phyloP scores from a whole-genome alignment of 2,329 filamentous ascomycete genomes.

The Daldinia sp. region DNA sequence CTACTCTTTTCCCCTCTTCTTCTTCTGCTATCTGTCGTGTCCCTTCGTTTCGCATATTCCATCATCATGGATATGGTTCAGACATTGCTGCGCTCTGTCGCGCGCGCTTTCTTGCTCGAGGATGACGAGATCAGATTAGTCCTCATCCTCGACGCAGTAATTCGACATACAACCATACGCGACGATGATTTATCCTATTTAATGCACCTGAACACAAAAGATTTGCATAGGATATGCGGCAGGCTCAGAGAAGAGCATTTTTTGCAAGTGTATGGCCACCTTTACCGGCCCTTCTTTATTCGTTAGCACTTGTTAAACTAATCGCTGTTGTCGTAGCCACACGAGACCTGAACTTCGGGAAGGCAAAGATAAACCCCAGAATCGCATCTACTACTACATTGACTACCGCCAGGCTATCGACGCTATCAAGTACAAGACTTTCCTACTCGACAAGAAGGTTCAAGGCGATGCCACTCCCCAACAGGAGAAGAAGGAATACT shows the following conservation, averaged over 20 bases:
- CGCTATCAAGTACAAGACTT: slow-evolving; percentile 93
- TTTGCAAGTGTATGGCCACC: slow-evolving; percentile 72
- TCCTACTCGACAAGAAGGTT: slow-evolving; percentile 86
- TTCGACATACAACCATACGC: slow-evolving; percentile 78
- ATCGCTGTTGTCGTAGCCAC: slow-evolving; percentile 57
- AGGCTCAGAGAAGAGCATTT: slow-evolving; percentile 87
- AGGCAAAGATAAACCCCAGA: slow-evolving; percentile 77
- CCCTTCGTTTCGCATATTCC: background rate
- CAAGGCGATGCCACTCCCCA: slow-evolving; percentile 83
- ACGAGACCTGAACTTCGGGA: slow-evolving; percentile 80
- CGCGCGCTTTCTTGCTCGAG: slow-evolving; percentile 77
- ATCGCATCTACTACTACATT: slow-evolving; percentile 93
- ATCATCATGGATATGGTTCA: slow-evolving; percentile 64
- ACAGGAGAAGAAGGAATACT: slow-evolving; percentile 90
- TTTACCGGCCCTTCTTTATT: background rate
- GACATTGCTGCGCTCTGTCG: slow-evolving; percentile 83
- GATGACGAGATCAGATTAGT: slow-evolving; percentile 78
- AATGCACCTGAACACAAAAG: slow-evolving; percentile 89
- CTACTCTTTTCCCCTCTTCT: slow-evolving; percentile 1
- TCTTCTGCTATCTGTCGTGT: background rate
- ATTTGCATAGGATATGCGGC: slow-evolving; percentile 88
- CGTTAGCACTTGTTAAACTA: background rate
- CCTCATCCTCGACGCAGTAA: slow-evolving; percentile 78
- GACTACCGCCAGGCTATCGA: slow-evolving; percentile 95
- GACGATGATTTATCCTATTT: slow-evolving; percentile 89